A percentile compares a stretch with the other conserved stretches of the same genome.
These are phyloP conservation scores for Dipteronia dyeriana DNA, from an alignment of 345 rosid species.

Conservation along the genomic window DNA sequence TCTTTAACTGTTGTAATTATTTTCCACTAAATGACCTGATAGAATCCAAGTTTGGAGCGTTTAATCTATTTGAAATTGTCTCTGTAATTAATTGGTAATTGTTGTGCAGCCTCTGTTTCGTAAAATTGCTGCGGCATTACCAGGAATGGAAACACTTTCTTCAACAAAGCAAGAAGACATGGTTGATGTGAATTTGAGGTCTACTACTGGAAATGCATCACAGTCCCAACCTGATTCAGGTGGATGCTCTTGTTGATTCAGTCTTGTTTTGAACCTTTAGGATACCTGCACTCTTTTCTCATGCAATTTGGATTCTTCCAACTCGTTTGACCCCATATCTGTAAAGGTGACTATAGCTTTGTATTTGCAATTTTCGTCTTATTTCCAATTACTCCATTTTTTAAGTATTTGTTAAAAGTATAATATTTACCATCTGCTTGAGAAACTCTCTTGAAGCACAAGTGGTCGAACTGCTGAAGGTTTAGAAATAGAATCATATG, in stretches of 20 bases:
- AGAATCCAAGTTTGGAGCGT: not conserved
- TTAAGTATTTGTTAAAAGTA: not conserved
- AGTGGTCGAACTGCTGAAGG: not conserved
- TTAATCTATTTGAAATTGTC: not conserved
- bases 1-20: too few relatives aligned
- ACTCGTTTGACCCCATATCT: not conserved
- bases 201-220: constrained; percentile 63
- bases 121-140: constrained; percentile 89
- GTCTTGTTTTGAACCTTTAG: not conserved
- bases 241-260: constrained; percentile 72
- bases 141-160: constrained; percentile 90
- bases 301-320: not conserved
- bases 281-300: not conserved
- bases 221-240: constrained; percentile 68
- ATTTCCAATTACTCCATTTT: not conserved
- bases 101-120: constrained; percentile 66
- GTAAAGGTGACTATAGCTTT: constrained; percentile 6
- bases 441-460: constrained; percentile 6
- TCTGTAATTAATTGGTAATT: not conserved
- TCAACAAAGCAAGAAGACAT: constrained; percentile 91
- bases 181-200: constrained; percentile 91
- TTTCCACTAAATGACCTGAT: not conserved
- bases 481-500: not conserved
- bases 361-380: not conserved
- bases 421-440: not conserved